phyloP scores from a whole-genome alignment of 2,329 filamentous ascomycete species.

The Dactylellina drechsleri region DNA sequence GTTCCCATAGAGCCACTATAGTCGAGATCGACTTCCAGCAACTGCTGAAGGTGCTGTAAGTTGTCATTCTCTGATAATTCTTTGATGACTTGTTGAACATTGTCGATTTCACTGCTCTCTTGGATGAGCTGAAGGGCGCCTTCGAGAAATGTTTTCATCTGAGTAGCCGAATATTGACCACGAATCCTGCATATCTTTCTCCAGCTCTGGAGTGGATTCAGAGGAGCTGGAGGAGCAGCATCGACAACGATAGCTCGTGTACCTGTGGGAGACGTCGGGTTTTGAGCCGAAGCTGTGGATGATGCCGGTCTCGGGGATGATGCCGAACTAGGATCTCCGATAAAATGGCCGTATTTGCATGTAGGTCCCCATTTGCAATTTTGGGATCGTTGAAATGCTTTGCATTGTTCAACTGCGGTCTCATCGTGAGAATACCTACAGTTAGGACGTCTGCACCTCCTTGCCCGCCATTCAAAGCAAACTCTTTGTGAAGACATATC shows the following conservation, averaged over 20 bases:
- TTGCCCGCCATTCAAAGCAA: conserved; percentile 38
- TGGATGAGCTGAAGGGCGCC: conserved; percentile 24
- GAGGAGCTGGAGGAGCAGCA: neutral
- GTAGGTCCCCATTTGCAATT: conserved; percentile 11
- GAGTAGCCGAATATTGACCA: conserved; percentile 14
- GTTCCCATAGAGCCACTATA: conserved; percentile 8
- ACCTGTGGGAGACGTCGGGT: neutral
- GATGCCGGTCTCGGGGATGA: neutral
- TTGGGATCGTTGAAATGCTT: conserved; percentile 3
- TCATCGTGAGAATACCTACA: conserved; percentile 41
- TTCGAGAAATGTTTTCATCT: conserved; percentile 50
- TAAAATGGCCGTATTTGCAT: conserved; percentile 27
- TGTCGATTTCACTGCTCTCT: conserved; percentile 22
- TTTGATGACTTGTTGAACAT: conserved; percentile 36
- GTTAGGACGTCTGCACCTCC: conserved; percentile 17
- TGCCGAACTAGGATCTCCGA: neutral
- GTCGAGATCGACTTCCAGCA: conserved; percentile 30
- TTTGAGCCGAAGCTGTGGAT: neutral
- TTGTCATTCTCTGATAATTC: conserved; percentile 18
- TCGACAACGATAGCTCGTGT: neutral
- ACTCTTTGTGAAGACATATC: conserved; percentile 12
- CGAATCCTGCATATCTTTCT: conserved; percentile 23
- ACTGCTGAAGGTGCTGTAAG: conserved; percentile 35
- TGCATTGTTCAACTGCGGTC: conserved; percentile 15
- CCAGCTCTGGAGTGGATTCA: conserved; percentile 29